A percentile compares a stretch with the other conserved stretches of the same genome.
phyloP scores from a whole-genome alignment of 2,329 filamentous ascomycete genomes.

The Nemania sp. region DNA sequence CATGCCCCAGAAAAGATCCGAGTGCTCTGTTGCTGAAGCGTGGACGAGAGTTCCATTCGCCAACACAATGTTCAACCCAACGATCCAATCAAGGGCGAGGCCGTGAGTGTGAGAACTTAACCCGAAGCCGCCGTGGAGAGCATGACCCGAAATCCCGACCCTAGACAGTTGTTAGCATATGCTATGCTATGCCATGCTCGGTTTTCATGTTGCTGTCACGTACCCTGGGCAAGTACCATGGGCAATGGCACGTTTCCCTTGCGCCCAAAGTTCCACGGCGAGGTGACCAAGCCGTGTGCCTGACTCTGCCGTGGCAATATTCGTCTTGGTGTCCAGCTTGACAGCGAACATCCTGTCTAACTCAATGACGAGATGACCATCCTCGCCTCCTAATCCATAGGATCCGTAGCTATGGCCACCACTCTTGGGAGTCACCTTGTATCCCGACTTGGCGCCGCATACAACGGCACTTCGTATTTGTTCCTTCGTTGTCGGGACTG shows the following conservation, averaged over 20 bases:
- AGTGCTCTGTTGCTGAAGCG: constrained; percentile 38
- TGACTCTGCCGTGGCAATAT: constrained; percentile 48
- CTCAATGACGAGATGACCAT: constrained; percentile 52
- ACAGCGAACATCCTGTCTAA: constrained; percentile 50
- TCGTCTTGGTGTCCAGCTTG: constrained; percentile 44
- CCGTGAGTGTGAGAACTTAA: constrained; percentile 50
- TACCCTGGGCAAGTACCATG: constrained; percentile 48
- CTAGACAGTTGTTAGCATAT: constrained; percentile 30
- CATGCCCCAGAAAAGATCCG: constrained; percentile 43
- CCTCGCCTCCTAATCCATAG: constrained; percentile 50
- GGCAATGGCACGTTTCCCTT: constrained; percentile 42
- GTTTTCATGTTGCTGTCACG: constrained; percentile 21
- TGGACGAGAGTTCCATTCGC: constrained; percentile 41
- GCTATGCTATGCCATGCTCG: too few species aligned
- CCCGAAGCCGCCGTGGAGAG: constrained; percentile 45
- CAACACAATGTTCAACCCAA: constrained; percentile 40
- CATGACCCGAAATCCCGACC: constrained; percentile 45
- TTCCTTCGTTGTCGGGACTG: constrained; percentile 47
- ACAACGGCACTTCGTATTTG: constrained; percentile 50
- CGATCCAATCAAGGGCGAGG: constrained; percentile 50
- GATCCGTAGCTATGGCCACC: constrained; percentile 57
- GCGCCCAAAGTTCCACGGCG: constrained; percentile 41
- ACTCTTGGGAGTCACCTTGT: constrained; percentile 51
- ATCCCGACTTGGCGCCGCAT: constrained; percentile 46
- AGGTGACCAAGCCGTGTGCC: constrained; percentile 50